Conservation (phyloP, 306 rosid species). For the Ammopiptanthus mongolicus region DNA sequence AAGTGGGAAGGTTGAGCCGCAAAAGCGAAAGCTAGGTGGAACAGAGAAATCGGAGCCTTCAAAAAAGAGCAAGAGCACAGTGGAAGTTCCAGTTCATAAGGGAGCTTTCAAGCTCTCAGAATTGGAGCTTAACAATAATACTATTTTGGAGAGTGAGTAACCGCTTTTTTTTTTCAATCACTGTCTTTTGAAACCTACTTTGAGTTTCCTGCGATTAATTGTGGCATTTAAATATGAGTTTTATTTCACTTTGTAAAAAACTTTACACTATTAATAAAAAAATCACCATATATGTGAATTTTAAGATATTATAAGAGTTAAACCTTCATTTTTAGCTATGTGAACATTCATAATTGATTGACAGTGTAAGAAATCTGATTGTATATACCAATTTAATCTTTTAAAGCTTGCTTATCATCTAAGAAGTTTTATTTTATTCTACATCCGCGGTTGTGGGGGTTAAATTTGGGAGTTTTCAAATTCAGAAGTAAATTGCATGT, state of each 20-base stretch:
- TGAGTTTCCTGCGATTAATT: neutral
- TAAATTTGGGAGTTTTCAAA: neutral
- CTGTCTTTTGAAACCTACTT: neutral
- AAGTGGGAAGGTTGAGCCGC: slow-evolving; percentile 22
- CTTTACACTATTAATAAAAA: too few relatives aligned
- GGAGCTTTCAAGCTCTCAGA: slow-evolving; percentile 29
- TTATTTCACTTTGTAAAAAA: too few relatives aligned
- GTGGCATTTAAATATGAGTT: neutral
- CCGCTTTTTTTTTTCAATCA: neutral
- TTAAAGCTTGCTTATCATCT: neutral
- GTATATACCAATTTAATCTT: neutral
- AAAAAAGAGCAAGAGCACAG: slow-evolving; percentile 53
- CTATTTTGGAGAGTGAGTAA: slow-evolving; percentile 51
- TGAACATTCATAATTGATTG: too few relatives aligned
- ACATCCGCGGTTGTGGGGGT: neutral
- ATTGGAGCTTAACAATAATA: slow-evolving; percentile 20
- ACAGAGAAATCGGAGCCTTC: slow-evolving; percentile 35
- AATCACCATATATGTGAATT: too few relatives aligned
- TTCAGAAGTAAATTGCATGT: neutral
- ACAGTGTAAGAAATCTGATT: too few relatives aligned
- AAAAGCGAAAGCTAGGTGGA: slow-evolving; percentile 46
- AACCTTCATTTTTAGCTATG: too few relatives aligned
- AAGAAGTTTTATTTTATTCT: neutral
- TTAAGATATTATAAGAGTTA: too few relatives aligned
- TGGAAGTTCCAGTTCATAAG: slow-evolving; percentile 14